Evolutionary conservation across 2,329 filamentous ascomycete genomes (phyloP), one percentile per base, ranked within the genome.

Genomic region (Didymella exigua): DNA sequence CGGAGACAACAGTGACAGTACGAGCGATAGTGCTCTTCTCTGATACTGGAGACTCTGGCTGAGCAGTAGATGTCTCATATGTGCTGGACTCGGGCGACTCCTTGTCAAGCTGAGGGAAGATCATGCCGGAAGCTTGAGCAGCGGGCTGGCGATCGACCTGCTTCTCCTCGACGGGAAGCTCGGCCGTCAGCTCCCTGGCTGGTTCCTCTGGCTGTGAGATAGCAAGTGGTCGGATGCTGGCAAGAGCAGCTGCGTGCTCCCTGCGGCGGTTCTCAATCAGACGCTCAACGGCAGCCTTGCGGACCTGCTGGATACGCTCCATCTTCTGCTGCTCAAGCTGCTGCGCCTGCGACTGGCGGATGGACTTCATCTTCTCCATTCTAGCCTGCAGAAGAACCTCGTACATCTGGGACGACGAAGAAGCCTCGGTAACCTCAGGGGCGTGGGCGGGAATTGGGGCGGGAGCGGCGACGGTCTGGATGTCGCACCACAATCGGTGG

Each of bases 51-150:
- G 66, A 64, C 31, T 65, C 56, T 4, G 61, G 56, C 58, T 68
- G 69, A 61, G 52, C 58, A 23, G 68, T 66, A 37, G 72, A 75
- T 16, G 59, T 49, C 71, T 90, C 81, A 66, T 96, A 87, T n/a
- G 89, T 84, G 78, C 91, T 96, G 18, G 88, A 83, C 40, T 86
- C 82, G 2, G 93, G 91, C 9, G 92, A 96, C 77, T 98, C 95
- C 79, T 96, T 96, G 66, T 96, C 92, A 33, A 98, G 84, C 76
- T 90, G 96, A 57, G 95, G 95, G 84, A 98, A 98, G 72, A 98
- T 93, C 92, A 98, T 97, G 67, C 87, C 86, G 76, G 70, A 73
- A 3, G 59, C 54, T 36, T 69, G 59, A 16, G 52, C 53, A 31
- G 65, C 58, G 36, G 63, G 48, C 34, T 62, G 54, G 19, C 50